These are phyloP conservation scores for Oryza meyeriana DNA, from an alignment of 176 grass and related monocot species.

Conservation along the genomic window DNA sequence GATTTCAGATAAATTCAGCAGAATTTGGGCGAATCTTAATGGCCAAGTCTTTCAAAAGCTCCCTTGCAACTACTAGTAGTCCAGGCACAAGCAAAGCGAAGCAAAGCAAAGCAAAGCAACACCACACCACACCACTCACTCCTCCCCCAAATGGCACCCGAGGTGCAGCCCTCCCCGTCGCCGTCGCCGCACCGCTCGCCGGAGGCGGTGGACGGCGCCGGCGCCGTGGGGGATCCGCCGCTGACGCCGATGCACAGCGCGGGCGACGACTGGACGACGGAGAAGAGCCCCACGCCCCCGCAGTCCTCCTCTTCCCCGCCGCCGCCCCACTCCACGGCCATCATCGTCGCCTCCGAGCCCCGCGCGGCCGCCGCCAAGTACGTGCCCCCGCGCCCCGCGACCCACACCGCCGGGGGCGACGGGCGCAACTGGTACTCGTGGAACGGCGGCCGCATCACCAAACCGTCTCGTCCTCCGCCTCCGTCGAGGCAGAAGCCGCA, in stretches of 20 bases:
- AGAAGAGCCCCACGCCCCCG: not conserved
- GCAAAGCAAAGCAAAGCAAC: constrained; percentile 22
- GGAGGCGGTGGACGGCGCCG: not conserved
- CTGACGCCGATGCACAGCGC: not conserved
- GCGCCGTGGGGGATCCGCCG: not conserved
- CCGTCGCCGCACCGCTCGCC: constrained; percentile 19
- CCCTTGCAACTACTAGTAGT: not conserved
- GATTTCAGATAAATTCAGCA: not conserved
- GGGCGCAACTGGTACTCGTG: constrained; percentile 35
- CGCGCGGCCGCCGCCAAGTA: constrained; percentile 27
- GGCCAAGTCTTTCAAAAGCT: not conserved
- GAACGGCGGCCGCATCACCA: constrained; percentile 30
- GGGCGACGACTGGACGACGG: not conserved
- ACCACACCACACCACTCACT: not conserved
- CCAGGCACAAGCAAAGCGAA: constrained; percentile 1
- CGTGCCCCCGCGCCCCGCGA: constrained; percentile 13
- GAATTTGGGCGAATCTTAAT: not conserved
- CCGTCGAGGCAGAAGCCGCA: not conserved
- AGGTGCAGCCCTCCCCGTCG: constrained; percentile 21
- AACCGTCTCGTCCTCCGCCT: not conserved
- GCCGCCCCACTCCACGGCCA: not conserved
- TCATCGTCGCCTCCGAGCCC: constrained; percentile 6
- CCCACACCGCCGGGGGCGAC: not conserved
- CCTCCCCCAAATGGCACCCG: constrained; percentile 13
- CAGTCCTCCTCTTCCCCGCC: not conserved